Conservation (phyloP, 2,329 filamentous ascomycete species). For the Scytalidium sp. region DNA sequence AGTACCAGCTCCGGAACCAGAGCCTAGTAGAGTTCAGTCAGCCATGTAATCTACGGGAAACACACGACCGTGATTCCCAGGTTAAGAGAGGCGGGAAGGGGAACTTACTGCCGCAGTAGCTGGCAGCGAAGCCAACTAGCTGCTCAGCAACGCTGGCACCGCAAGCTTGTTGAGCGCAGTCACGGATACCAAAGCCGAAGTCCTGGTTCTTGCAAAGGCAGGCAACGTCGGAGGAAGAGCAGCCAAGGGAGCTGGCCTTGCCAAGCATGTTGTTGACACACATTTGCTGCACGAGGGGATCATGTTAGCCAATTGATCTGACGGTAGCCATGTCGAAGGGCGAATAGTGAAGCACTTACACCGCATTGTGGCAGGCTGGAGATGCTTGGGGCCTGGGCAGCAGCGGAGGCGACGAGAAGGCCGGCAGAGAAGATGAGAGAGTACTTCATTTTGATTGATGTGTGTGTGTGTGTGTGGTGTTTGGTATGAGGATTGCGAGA, state of each 20-base stretch:
- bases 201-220: conserved; percentile 42
- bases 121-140: conserved; percentile 26
- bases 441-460: conserved; percentile 27
- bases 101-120: conserved; percentile 23
- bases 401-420: conserved; percentile 19
- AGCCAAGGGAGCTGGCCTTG: conserved; percentile 37
- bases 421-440: conserved; percentile 20
- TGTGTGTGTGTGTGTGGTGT: background rate
- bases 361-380: conserved; percentile 24
- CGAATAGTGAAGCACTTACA: conserved; percentile 22
- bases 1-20: conserved; percentile 5
- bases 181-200: conserved; percentile 44
- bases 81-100: background rate
- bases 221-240: conserved; percentile 28
- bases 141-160: conserved; percentile 18
- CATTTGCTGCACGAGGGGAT: conserved; percentile 19
- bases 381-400: conserved; percentile 23
- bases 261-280: conserved; percentile 44
- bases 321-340: background rate
- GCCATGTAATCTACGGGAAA: conserved; percentile 1
- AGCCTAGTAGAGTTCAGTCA: conserved; percentile 5
- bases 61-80: background rate
- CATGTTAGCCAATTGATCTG: conserved; percentile 19
- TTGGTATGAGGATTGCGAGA: background rate
- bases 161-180: conserved; percentile 42